Evolutionary conservation across 208 protist genomes (phyloP), one percentile per base, ranked within the genome.

Genomic region (Borovskyia barvae): DNA sequence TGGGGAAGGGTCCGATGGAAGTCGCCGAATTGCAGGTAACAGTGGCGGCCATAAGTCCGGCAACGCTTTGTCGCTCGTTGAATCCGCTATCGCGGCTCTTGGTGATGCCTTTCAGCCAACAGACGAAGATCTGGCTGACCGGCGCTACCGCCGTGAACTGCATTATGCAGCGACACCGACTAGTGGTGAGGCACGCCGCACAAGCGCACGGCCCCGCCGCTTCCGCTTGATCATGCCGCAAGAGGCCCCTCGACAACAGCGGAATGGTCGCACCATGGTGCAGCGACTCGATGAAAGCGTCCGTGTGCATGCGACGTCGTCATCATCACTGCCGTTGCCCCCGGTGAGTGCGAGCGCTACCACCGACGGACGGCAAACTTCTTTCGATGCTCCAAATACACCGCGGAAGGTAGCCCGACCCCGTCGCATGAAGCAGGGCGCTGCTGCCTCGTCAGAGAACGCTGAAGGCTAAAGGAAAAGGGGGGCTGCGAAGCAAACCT

Each of bases 341-440:
- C n/a, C n/a, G n/a, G n/a, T n/a, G n/a, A n/a, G 33, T n/a, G 7
- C 5, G n/a, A 9, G 11, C 33, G 26, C 12, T 19, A n/a, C 19
- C 45, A 4, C 7, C 51, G 20, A n/a, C 20, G n/a, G 28, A 22
- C 35, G n/a, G n/a, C n/a, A n/a, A n/a, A n/a, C n/a, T n/a, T n/a
- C n/a, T n/a, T 75, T 88, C 35, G 55, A 81, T 11, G 77, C 76
- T 1, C 77, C 81, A 22, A 60, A 66, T 26, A 42, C 65, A 1
- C 82, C 82, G 2, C 65, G 82, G 11, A 88, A 88, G 51, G 82
- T 88, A 29, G 70, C 77, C 1, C 65, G 82, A 2, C 52, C 82
- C 22, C 59, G 63, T 22, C 74, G 70, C 29, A 45, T 51, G 32
- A 63, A 70, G 25, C 50, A 37, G 2, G 5, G 30, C 2, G 15